Evolutionary conservation across 176 grass and related monocot genomes (phyloP), one percentile per base, ranked within the genome.

Genomic region (Melocanna baccifera): DNA sequence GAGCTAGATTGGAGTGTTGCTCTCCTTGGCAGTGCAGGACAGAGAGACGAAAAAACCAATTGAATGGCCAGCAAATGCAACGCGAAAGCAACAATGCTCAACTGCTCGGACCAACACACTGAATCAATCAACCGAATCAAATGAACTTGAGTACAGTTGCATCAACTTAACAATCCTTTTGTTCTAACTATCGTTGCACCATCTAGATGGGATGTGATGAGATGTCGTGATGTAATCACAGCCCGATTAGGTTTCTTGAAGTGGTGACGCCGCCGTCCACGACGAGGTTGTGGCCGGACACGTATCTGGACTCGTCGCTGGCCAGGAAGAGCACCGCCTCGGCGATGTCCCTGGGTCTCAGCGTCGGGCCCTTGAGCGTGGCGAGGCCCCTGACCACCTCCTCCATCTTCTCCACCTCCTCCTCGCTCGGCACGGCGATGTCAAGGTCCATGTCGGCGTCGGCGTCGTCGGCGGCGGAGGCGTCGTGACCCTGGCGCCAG

Each of bases 251-350:
- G 75, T 99, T 99, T 79, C 84, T 96, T 7, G 97, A 96, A 37
- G 84, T 89, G 89, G 93, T 99, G 86, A 95, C 82, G 5, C 97
- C 97, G 50, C 97, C 97, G 76, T 99, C 97, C 4, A 99, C 93
- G 65, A 99, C 91, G 77, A 99, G 92, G 94, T 99, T 99, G 78
- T 99, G 97, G 34, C 97, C 97, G 76, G 88, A 96, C 4, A 99
- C 85, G 41, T 99, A 99, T 67, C 84, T 96, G 10, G 97, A 91
- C 43, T 99, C 97, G 78, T 99, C 97, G 79, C 97, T 92, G 42
- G 90, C 97, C 36, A 99, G 74, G 85, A 94, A 99, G 39, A 99
- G 86, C 12, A 89, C 91, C 1, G 97, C 97, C 78, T 99, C 97
- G 37, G 97, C 97, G 32, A 99, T 72, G 90, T 99, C 97, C 83